Evolutionary conservation across 192 early-diverging fungal genomes (phyloP).

Genomic region (Helicostylum pulchrum): DNA sequence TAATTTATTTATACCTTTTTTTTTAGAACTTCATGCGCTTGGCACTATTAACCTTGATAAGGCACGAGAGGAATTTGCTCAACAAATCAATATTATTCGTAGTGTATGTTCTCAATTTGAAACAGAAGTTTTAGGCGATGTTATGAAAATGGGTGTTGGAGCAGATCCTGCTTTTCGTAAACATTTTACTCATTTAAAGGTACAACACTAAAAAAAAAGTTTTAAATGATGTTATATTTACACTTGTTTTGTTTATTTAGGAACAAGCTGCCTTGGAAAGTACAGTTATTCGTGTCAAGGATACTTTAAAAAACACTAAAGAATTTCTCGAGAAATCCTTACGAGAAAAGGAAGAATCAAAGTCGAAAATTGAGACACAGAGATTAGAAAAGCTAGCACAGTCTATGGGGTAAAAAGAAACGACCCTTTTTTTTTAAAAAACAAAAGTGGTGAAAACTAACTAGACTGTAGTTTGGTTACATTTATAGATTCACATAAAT

Average conservation of each 20-base stretch:
- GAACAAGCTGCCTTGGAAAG: constrained; percentile 35
- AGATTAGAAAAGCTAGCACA: constrained; percentile 24
- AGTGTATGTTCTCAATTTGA: constrained; percentile 39
- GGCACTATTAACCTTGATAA: constrained; percentile 37
- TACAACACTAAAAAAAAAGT: background rate
- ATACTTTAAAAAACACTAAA: constrained; percentile 18
- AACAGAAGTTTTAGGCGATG: constrained; percentile 33
- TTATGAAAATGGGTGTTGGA: constrained; percentile 31
- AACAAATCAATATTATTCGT: constrained; percentile 26
- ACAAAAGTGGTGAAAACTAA: background rate
- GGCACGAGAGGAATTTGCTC: constrained; percentile 28
- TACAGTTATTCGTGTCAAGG: constrained; percentile 27
- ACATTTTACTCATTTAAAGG: constrained; percentile 37
- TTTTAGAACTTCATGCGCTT: constrained; percentile 32
- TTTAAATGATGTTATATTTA: background rate
- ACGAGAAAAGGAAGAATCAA: constrained; percentile 10
- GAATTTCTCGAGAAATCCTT: constrained; percentile 20
- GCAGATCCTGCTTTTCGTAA: constrained; percentile 37
- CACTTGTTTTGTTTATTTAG: background rate
- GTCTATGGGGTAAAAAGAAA: constrained; percentile 20
- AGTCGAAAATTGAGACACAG: constrained; percentile 18
- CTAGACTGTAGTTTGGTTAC: constrained; percentile 20
- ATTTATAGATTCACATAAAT: constrained; percentile 33
- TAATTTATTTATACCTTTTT: background rate
- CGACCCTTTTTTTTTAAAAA: background rate